These are phyloP conservation scores for Chlorella ohadii DNA, from an alignment of 139 green algal species.

Conservation along the genomic window DNA sequence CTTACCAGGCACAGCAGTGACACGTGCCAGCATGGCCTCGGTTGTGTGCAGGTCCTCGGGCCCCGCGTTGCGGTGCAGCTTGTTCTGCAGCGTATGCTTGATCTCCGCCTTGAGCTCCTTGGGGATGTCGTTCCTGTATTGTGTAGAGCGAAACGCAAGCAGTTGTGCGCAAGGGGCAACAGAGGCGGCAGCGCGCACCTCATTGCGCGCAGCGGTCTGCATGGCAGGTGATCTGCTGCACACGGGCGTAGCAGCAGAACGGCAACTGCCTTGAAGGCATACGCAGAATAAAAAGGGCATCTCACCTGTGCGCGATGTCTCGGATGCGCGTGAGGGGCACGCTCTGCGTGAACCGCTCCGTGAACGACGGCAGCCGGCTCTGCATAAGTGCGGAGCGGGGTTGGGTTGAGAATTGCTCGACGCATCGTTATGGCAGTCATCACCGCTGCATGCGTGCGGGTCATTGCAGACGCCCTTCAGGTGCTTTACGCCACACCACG, in stretches of 20 bases:
- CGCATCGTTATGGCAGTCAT: no score
- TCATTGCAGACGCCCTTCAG: no score
- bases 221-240: no score
- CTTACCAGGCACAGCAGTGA: slow-evolving; percentile 58
- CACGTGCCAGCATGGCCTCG: slow-evolving; percentile 87
- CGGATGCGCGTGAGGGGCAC: slow-evolving; percentile 96
- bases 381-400: slow-evolving; percentile 18
- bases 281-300: no score
- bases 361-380: slow-evolving; percentile 91
- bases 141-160: no score
- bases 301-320: slow-evolving; percentile 92
- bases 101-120: slow-evolving; percentile 95
- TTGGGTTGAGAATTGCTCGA: no score
- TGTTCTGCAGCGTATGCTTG: slow-evolving; percentile 99
- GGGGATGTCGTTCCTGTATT: slow-evolving; percentile 79
- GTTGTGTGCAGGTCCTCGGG: slow-evolving; percentile 97
- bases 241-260: no score
- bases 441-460: no score
- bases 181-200: neutral
- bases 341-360: slow-evolving; percentile 83
- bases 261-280: no score
- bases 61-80: slow-evolving; percentile 97
- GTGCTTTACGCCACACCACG: no score
- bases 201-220: no score
- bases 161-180: neutral